Percentiles rank a stretch among this genome's conserved stretches.
Conservation (phyloP, 768 basidiomycete genomes). For the Mycena venus region DNA sequence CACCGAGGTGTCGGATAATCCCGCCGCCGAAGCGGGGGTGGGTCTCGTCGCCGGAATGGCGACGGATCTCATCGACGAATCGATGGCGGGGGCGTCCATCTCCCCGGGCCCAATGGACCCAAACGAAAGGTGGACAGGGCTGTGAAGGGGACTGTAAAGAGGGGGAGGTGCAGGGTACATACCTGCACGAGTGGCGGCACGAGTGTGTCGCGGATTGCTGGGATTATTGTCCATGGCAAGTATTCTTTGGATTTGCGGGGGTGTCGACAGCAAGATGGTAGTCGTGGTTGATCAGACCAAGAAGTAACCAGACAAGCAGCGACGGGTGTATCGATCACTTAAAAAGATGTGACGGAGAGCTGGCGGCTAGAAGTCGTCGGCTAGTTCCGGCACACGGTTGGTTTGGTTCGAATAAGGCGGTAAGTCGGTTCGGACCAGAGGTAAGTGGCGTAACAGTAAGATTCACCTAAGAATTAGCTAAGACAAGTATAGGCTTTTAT, state of each 20-base stretch:
- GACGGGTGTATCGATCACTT: not conserved
- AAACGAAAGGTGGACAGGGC: no score
- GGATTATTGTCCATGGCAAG: not conserved
- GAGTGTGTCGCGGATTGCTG: not conserved
- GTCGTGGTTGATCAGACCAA: conserved; percentile 9
- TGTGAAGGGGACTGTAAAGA: not conserved
- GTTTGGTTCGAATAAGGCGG: no score
- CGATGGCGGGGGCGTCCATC: not conserved
- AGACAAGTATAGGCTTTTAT: no score
- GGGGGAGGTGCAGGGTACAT: not conserved
- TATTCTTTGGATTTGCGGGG: not conserved
- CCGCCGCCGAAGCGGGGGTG: not conserved
- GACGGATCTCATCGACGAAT: not conserved
- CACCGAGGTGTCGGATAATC: no score
- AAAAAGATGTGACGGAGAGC: conserved; percentile 17
- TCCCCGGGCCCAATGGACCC: not conserved
- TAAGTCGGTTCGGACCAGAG: no score
- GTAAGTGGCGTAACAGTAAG: no score
- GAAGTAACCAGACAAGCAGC: conserved; percentile 3
- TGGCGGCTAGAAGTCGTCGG: no score
- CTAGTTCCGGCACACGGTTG: no score
- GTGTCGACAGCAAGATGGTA: conserved; percentile 4
- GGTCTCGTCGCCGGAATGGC: not conserved
- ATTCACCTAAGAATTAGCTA: no score
- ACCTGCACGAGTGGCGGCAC: not conserved